phyloP scores from a whole-genome alignment of 179 eudicot genomes.

The Camellia oleifera region DNA sequence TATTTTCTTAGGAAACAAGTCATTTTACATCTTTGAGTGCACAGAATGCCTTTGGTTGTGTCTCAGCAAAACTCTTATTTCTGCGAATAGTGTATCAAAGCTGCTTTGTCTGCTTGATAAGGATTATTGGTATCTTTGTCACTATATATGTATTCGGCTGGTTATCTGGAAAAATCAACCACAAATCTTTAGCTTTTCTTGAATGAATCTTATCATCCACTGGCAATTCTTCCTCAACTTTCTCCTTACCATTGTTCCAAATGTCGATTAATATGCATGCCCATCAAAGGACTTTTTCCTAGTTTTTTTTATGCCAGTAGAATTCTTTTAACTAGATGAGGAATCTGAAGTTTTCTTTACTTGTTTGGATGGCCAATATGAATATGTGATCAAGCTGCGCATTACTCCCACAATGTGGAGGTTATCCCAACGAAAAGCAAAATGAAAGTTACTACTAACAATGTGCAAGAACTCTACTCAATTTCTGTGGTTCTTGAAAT shows the following conservation, averaged over 20 bases:
- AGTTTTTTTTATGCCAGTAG: neutral
- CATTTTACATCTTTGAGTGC: too few relatives aligned
- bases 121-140: neutral
- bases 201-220: neutral
- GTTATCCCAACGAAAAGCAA: neutral
- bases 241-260: constrained; percentile 5
- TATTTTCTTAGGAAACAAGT: neutral
- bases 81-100: neutral
- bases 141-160: neutral
- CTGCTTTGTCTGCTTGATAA: neutral
- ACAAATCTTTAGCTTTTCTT: constrained; percentile 5
- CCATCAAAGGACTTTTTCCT: neutral
- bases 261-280: neutral
- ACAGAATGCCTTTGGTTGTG: neutral
- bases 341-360: neutral
- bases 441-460: neutral
- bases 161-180: neutral
- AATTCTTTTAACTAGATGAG: neutral
- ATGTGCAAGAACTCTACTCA: too few relatives aligned
- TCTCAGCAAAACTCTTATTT: constrained; percentile 10
- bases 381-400: neutral
- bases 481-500: too few relatives aligned
- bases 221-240: neutral
- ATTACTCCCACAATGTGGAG: neutral
- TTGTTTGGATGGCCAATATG: neutral